Evolutionary conservation across 2,329 filamentous ascomycete species (phyloP).

Genomic region (Rutstroemia sp.): DNA sequence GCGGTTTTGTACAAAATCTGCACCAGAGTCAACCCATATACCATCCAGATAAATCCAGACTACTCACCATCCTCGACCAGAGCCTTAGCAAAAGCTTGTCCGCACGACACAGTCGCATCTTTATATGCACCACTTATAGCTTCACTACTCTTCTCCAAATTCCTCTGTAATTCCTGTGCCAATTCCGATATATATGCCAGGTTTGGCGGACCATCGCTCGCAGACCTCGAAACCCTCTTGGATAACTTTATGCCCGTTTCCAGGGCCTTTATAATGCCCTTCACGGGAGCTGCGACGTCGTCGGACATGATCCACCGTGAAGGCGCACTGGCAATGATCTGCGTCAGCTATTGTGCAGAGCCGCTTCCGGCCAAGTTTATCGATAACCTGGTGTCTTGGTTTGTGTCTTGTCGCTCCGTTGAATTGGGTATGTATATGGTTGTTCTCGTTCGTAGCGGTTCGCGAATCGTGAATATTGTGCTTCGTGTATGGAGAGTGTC

Average conservation of each 20-base stretch:
- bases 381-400: background rate
- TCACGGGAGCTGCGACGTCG: slow-evolving; percentile 23
- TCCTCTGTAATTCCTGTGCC: slow-evolving; percentile 18
- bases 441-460: no score
- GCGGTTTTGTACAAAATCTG: slow-evolving; percentile 19
- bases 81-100: slow-evolving; percentile 19
- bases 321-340: background rate
- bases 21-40: slow-evolving; percentile 8
- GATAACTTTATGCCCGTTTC: slow-evolving; percentile 24
- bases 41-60: background rate
- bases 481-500: background rate
- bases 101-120: slow-evolving; percentile 17
- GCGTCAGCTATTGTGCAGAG: background rate
- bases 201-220: slow-evolving; percentile 15
- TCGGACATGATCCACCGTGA: slow-evolving; percentile 7
- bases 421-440: no score
- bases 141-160: slow-evolving; percentile 18
- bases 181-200: slow-evolving; percentile 24
- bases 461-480: no score
- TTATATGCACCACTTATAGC: slow-evolving; percentile 23
- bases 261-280: slow-evolving; percentile 24
- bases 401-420: no score
- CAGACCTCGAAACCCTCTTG: slow-evolving; percentile 18
- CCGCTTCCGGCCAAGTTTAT: background rate
- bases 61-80: slow-evolving; percentile 25